phyloP scores from a whole-genome alignment of 352 stramenopile species.

The Phytophthora gonapodyides region DNA sequence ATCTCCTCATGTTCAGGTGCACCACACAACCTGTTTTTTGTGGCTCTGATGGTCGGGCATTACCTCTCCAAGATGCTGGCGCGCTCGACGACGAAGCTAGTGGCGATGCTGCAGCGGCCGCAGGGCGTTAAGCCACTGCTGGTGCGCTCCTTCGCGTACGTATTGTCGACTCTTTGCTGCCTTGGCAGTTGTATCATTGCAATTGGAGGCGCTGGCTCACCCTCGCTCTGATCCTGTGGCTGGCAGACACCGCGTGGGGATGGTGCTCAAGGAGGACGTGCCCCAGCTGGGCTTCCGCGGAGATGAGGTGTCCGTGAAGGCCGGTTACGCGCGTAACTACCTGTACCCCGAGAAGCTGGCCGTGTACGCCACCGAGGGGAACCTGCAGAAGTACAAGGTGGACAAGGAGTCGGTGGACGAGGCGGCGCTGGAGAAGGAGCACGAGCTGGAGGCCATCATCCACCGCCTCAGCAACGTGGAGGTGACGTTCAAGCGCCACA shows the following conservation, averaged over 20 bases:
- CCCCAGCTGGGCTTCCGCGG: constrained; percentile 86
- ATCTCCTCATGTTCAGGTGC: not conserved
- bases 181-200: not conserved
- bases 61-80: constrained; percentile 41
- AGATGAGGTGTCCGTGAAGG: constrained; percentile 92
- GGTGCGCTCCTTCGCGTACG: constrained; percentile 68
- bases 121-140: constrained; percentile 50
- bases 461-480: constrained; percentile 60
- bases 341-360: constrained; percentile 94
- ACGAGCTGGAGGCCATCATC: constrained; percentile 66
- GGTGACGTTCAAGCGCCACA: constrained; percentile 85
- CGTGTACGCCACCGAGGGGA: constrained; percentile 92
- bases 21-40: constrained; percentile 15
- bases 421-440: constrained; percentile 58
- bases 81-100: constrained; percentile 36
- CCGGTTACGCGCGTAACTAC: constrained; percentile 94
- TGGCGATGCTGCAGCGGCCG: constrained; percentile 42
- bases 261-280: constrained; percentile 89
- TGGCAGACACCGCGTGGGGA: constrained; percentile 77
- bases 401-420: constrained; percentile 63
- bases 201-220: constrained; percentile 8
- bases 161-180: constrained; percentile 4
- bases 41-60: constrained; percentile 31
- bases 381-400: constrained; percentile 87
- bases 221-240: constrained; percentile 14